Base-by-base conservation (phyloP, 2,329 filamentous ascomycete genomes). In the Chrysoporthe cubensis region DNA sequence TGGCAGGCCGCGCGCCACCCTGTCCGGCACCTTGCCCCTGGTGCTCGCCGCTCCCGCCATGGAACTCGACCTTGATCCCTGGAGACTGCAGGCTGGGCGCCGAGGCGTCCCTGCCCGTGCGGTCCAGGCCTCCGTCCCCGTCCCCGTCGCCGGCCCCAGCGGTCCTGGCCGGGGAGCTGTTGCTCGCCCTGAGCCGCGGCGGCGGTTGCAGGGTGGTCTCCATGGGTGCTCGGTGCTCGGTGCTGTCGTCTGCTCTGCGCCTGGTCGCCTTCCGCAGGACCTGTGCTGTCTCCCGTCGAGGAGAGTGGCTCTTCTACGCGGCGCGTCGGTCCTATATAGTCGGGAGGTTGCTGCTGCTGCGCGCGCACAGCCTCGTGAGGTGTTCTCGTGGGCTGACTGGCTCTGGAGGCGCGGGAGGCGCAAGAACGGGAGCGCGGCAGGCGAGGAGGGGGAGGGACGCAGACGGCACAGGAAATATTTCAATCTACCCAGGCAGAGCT, bases 61-160 rank as follows among this genome's bases (percentile, higher is more conserved):
- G 71, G 69, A 78, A 76, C 64, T 78, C 76, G 66, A 82, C 74
- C 37, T 75, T 76, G 70, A 82, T 81, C 44, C 72, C 76, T 48
- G 80, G 80, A 52, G 80, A 81, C 64, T 75, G 73, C 40, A 79
- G 67, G 66, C 74, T 74, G 43, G 71, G 66, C 32, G 70, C 64
- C 34, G 69, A 64, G 66, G 48, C 26, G 59, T 62, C 57, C 5
- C 59, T 59, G 44, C 50, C 58, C 52, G 57, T 37, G 50, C n/a
- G 37, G 18, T 48, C 52, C 32, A 58, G 65, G 21, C 43, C 21
- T 44, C n/a, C n/a, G 8, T 40, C 37, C 50, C n/a, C n/a, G 4
- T 40, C 37, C 50, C 56, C 54, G 43, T 21, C 46, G 32, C 32
- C 52, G 4, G 40, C n/a, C 42, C 46, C 26, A 40, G 44, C 46